Base-by-base conservation (phyloP, 1,139 yeast genomes). In the Kazachstania sp. region DNA sequence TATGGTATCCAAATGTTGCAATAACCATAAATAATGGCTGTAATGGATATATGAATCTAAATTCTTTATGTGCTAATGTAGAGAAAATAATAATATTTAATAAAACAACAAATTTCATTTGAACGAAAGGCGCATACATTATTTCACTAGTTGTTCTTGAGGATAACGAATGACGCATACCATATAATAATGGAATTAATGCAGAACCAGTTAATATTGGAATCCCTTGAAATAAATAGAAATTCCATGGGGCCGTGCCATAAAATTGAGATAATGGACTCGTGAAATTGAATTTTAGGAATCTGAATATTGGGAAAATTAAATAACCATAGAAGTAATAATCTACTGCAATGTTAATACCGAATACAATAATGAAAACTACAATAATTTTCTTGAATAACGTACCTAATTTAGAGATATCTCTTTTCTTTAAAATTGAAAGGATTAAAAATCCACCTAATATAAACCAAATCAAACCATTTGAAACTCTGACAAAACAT, bases 211-310 rank as follows among this genome's bases (percentile, higher is more conserved):
- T 63, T 47, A 90, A 66, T 11, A 92, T 67, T 0, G 98, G 98
- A 1, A 92, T 52, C 7, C 87, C 95, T 66, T 92, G 97, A 11
- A 76, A 63, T 1, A 90, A 39, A 64, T 94, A 94, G 67, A 90
- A 94, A 59, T 85, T 87, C 82, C 90, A 77, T 15, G 95, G 86
- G 9, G 94, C 81, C 1, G 73, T 71, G 0, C 99, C 99, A 64
- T 94, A 94, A 58, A 90, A 87, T 6, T 78, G 73, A 5, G 97
- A 83, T 29, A 88, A 71, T 31, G 86, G 79, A 45, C 79, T 78
- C 8, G 84, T 67, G 19, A 86, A 75, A 61, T 94, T 94, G 68
- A 88, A 87, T 58, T 79, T 77, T 45, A 86, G 57, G 62, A 88
- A 92, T 56, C 80, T 81, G 60, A 73, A 66, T 1, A 81, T 58